Evolutionary conservation across 495 filamentous ascomycete genomes (phyloP), one percentile per base, ranked within the genome.

Genomic region (Corynascus novoguineensis): DNA sequence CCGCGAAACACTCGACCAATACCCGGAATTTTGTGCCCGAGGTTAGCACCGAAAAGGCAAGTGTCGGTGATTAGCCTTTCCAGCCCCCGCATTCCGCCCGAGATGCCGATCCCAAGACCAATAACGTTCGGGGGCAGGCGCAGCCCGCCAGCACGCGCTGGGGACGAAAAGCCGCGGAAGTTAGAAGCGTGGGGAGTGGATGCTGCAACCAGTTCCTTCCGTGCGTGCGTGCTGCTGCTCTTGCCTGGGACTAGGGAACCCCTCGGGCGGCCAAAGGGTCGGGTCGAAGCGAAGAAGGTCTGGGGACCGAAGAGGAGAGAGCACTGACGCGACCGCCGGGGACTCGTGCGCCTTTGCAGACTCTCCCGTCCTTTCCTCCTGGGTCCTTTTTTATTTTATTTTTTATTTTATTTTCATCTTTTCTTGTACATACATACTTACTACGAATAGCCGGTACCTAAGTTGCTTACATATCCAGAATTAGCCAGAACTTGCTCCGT

Each of bases 11-110:
- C 4, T 45, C 55, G 27, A 38, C 56, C 59, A 60, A 59, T 53
- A 44, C 63, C 60, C 66, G 58, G 61, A 56, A 63, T 60, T 57
- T 63, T 53, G 28, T 64, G 63, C 47, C 60, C 66, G 63, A 64
- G 51, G 55, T 53, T 64, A 61, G 45, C 60, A 64, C 62, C 59
- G 24, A 64, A 60, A 28, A 37, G 64, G 56, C 54, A 64, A 66
- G 58, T 64, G 62, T 67, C 66, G 66, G 66, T 59, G 64, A 64
- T 67, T 64, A 64, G 64, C 44, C 61, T 38, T 61, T 41, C 60
- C 61, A 63, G 58, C 62, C 66, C 66, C 66, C 66, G 64, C 66
- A 69, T 69, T 68, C 66, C 60, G 48, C 57, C 63, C 66, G 64
- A 62, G 64, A 66, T 68, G 58, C 66, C 66, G 66, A 63, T 66